Evolutionary conservation across 2,329 filamentous ascomycete species (phyloP).

Genomic region (Nemania bipapillata): DNA sequence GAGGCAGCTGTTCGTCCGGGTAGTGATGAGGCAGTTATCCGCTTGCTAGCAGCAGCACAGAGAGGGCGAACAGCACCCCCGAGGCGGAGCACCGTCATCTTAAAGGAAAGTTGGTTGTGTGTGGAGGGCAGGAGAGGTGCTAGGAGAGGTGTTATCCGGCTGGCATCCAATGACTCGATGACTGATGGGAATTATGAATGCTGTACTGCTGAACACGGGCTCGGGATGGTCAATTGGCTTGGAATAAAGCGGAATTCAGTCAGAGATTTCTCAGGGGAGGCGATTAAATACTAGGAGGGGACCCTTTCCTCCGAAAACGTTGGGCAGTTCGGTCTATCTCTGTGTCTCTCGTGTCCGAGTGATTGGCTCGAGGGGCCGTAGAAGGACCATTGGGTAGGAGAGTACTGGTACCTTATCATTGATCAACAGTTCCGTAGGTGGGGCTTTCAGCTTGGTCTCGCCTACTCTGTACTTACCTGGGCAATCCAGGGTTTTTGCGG

Average conservation of each 20-base stretch:
- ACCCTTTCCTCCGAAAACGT: background rate
- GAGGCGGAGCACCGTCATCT: constrained; percentile 48
- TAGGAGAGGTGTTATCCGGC: background rate
- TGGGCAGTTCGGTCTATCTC: constrained; percentile 13
- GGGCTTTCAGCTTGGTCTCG: constrained; percentile 27
- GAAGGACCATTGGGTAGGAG: too few species aligned
- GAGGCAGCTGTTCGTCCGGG: constrained; percentile 39
- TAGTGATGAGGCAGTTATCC: constrained; percentile 33
- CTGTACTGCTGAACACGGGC: constrained; percentile 10
- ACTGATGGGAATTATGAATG: background rate
- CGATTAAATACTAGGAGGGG: background rate
- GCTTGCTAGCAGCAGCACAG: constrained; percentile 38
- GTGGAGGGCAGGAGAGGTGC: background rate
- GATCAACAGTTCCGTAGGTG: constrained; percentile 42
- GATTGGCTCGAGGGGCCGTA: constrained; percentile 15
- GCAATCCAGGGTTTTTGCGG: constrained; percentile 42
- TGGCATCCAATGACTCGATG: background rate
- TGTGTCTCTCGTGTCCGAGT: constrained; percentile 6
- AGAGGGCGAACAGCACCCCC: constrained; percentile 46
- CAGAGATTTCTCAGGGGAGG: background rate
- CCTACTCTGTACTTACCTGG: constrained; percentile 27
- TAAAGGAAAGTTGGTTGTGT: constrained; percentile 5
- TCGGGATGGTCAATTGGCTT: constrained; percentile 32
- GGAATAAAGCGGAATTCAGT: constrained; percentile 3
- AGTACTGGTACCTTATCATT: constrained; percentile 37